Evolutionary conservation across 495 filamentous ascomycete species (phyloP).

Genomic region (Xanthoparmelia taractica): DNA sequence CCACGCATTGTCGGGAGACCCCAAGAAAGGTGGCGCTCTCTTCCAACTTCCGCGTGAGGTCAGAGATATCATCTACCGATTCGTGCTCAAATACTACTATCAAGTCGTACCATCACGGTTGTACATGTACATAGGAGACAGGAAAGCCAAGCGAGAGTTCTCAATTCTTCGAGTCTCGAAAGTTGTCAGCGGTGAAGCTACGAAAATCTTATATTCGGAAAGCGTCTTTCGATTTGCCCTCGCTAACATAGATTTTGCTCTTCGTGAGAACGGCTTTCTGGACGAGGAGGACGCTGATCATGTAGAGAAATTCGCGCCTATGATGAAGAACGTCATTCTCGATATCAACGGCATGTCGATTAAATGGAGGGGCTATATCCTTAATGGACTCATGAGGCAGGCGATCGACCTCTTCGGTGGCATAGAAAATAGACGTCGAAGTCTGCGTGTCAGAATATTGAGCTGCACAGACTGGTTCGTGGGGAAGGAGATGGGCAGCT

Average conservation of each 20-base stretch:
- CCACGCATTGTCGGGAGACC: background rate
- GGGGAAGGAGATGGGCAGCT: background rate
- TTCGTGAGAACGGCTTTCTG: no score
- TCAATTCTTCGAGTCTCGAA: background rate
- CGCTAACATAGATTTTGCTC: no score
- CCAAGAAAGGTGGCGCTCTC: background rate
- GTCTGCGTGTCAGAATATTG: background rate
- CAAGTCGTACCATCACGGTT: background rate
- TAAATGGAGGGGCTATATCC: no score
- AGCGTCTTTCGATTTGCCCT: background rate
- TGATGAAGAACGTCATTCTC: background rate
- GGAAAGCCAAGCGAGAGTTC: background rate
- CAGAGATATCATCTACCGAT: background rate
- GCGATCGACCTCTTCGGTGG: no score
- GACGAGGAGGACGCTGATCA: no score
- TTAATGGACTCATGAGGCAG: no score
- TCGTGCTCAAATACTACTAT: background rate
- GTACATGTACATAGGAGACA: no score
- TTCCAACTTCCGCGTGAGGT: background rate
- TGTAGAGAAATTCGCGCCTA: background rate
- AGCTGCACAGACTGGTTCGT: background rate
- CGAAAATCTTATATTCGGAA: background rate
- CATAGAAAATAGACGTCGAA: no score
- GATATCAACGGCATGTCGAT: background rate
- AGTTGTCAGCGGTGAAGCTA: background rate